A percentile compares a stretch with the other conserved stretches of the same genome.
Conservation (phyloP, 345 rosid genomes). For the Eucalyptus polybractea region DNA sequence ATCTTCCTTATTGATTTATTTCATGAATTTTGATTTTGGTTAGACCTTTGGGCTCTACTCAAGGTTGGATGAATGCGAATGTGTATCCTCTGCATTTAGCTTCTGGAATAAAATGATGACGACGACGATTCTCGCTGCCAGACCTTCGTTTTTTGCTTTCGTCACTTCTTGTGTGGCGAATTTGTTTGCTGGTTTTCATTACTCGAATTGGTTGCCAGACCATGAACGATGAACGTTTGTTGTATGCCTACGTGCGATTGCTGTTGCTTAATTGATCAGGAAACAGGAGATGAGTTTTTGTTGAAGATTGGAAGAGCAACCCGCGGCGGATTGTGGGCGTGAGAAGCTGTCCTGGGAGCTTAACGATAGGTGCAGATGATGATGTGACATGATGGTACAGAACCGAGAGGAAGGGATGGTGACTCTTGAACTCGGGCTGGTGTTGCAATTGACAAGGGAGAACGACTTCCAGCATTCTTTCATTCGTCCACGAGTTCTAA, state of each 20-base stretch:
- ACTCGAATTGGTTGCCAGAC: background rate
- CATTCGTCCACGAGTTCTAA: background rate
- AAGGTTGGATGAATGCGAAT: background rate
- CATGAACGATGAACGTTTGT: background rate
- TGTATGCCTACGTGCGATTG: background rate
- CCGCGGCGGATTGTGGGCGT: background rate
- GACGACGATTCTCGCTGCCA: background rate
- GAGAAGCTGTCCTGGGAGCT: background rate
- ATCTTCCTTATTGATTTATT: background rate
- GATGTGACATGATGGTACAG: background rate
- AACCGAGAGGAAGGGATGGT: background rate
- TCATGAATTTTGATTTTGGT: background rate
- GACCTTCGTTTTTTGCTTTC: background rate
- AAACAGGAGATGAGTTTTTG: background rate
- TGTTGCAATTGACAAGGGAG: background rate
- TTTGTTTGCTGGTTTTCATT: background rate
- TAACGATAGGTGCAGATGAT: background rate
- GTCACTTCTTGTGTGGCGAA: background rate
- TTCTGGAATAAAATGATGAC: background rate
- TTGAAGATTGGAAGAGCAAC: background rate
- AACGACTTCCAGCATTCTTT: background rate
- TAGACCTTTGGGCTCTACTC: background rate
- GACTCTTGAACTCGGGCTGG: background rate
- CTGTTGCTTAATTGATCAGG: background rate
- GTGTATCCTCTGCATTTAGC: background rate